These are phyloP conservation scores for Ascosphaera apis DNA, from an alignment of 2,329 filamentous ascomycete genomes.

Conservation along the genomic window DNA sequence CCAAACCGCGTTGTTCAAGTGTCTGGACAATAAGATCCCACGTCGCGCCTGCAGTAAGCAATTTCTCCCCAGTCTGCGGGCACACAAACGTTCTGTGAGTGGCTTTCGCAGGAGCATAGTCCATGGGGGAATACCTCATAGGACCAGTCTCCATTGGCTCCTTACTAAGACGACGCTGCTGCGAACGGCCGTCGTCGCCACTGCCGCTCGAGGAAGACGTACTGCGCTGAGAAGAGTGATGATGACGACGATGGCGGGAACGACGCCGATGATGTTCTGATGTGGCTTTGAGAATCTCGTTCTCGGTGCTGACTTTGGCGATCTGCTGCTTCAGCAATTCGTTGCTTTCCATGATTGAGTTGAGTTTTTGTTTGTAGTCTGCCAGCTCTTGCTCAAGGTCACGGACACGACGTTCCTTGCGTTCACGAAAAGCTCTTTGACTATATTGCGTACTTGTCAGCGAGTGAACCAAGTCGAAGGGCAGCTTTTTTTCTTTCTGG, in stretches of 20 bases:
- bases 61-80: constrained; percentile 38
- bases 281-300: constrained; percentile 74
- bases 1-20: constrained; percentile 49
- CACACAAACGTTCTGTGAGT: constrained; percentile 47
- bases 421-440: constrained; percentile 85
- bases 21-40: constrained; percentile 81
- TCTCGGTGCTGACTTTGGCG: constrained; percentile 67
- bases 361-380: constrained; percentile 49
- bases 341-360: constrained; percentile 56
- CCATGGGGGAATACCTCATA: constrained; percentile 46
- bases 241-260: constrained; percentile 21
- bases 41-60: constrained; percentile 54
- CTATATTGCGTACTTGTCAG: too few species aligned
- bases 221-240: constrained; percentile 20
- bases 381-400: constrained; percentile 75
- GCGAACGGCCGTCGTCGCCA: constrained; percentile 4
- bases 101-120: constrained; percentile 36
- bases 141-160: constrained; percentile 37
- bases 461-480: background rate
- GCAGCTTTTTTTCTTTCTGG: background rate
- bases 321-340: constrained; percentile 66
- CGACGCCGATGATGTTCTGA: constrained; percentile 20
- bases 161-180: too few species aligned
- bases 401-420: constrained; percentile 84
- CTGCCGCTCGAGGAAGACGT: constrained; percentile 3